Evolutionary conservation across 192 early-diverging fungal genomes (phyloP), one percentile per base, ranked within the genome.

Genomic region (Rhizoclosmatium globosum): DNA sequence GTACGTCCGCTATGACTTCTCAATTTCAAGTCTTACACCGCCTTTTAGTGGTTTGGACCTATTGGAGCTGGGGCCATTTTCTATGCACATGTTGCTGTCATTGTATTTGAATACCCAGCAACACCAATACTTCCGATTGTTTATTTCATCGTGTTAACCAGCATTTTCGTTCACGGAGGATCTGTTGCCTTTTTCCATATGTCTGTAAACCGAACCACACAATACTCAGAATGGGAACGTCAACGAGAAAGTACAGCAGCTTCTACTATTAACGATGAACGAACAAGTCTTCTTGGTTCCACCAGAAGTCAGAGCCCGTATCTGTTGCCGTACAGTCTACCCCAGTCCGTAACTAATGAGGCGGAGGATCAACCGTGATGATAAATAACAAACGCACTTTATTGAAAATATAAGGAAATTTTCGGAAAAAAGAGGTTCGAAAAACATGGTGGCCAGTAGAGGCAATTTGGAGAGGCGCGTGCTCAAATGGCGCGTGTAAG

Each of bases 121-220:
- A 47, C 38, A 0, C 74, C 66, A 3, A 72, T 86, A 9, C 61
- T 72, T 46, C 79, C 82, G 19, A 74, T 86, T 38, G 80, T 85
- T 43, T 85, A 58, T 76, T 86, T 79, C 78, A 87, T 94, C 76
- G 94, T 97, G 7, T 82, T 96, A 21, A 85, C 88, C 6, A 94
- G 93, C 23, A 92, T 97, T 4, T 56, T 97, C 23, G 89, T 95
- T 43, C 95, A 97, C 71, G 95, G 95, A 48, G 85, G 91, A 2
- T 93, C 94, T 0, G 92, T 96, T 17, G 91, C 92, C 3, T 74
- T 96, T 53, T 88, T 96, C 72, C 46, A 82, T 46, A 41, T 82
- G 42, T 67, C 71, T 31, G 11, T 82, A 38, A 56, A 31, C 0
- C 69, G 81, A 6, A 57, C 61, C 4, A 38, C 41, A 15, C 79